Percentiles rank a stretch among this genome's conserved stretches.
Evolutionary conservation across 768 basidiomycete genomes (phyloP).

Genomic region (Tephrocybe rancida): DNA sequence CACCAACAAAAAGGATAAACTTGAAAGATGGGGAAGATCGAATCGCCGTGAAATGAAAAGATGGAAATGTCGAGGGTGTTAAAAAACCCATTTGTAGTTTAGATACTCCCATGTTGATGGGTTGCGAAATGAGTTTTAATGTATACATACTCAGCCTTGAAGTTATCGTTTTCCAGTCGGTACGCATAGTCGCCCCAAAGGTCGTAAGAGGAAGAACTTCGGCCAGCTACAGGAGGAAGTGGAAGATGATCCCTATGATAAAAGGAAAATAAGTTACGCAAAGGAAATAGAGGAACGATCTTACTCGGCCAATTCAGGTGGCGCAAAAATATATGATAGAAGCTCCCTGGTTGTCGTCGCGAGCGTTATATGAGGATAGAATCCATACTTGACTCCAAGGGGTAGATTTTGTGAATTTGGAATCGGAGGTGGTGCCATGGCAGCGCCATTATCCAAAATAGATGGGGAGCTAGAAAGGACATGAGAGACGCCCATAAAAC

Average conservation of each 20-base stretch:
- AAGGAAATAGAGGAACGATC: slow-evolving; percentile 27
- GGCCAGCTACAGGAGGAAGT: slow-evolving; percentile 30
- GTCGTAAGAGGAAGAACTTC: slow-evolving; percentile 53
- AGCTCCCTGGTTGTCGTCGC: slow-evolving; percentile 68
- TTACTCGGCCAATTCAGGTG: slow-evolving; percentile 59
- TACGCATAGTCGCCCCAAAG: slow-evolving; percentile 77
- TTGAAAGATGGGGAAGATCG: slow-evolving; percentile 9
- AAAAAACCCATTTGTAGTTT: slow-evolving; percentile 8
- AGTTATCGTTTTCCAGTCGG: slow-evolving; percentile 71
- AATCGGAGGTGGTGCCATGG: slow-evolving; percentile 20
- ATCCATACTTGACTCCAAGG: slow-evolving; percentile 49
- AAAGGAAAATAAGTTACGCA: slow-evolving; percentile 14
- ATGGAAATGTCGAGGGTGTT: slow-evolving; percentile 16
- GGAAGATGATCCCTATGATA: slow-evolving; percentile 39
- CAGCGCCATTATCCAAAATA: slow-evolving; percentile 27
- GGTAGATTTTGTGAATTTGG: slow-evolving; percentile 32
- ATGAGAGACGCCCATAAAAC: slow-evolving; percentile 19
- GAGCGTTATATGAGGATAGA: slow-evolving; percentile 53
- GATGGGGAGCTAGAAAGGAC: slow-evolving; percentile 29
- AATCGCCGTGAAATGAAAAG: slow-evolving; percentile 25
- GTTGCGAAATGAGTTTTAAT: slow-evolving; percentile 27
- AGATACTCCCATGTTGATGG: slow-evolving; percentile 30
- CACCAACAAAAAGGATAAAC: slow-evolving; percentile 15
- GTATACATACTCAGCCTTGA: slow-evolving; percentile 80
- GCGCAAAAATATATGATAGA: slow-evolving; percentile 73